Base-by-base conservation (phyloP, 768 basidiomycete species). In the Auricularia sp. region DNA sequence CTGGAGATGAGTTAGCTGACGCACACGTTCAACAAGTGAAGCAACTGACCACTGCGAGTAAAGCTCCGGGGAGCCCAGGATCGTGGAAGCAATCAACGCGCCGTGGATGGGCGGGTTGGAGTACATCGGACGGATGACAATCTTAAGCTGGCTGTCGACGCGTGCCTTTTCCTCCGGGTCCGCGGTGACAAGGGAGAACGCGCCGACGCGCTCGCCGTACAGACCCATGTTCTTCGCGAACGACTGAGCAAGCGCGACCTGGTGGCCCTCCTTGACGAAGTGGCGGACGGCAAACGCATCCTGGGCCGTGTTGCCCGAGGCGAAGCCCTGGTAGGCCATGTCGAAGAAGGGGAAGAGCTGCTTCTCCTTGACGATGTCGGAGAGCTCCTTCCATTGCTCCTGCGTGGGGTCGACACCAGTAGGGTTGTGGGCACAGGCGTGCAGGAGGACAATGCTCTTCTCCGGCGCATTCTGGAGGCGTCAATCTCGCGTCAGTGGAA, bases 181-280 rank as follows among this genome's bases (percentile, higher is more conserved):
- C 63, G 78, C 72, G 21, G 85, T 86, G 62, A 83, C 84, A 71
- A 99, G 74, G 18, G 95, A 96, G 80, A 99, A 94, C 3, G 91
- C 89, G n/a, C 97, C 97, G 65, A 93, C 92, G 70, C 97, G 94
- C 78, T 98, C 97, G 66, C 94, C 96, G 74, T 99, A 99, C 51
- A 99, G 84, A 62, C 97, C 97, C 87, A 98, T 96, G 81, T 98
- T 98, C 83, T 99, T 99, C 44, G 97, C 97, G 75, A 97, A 99
- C 43, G 91, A 94, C 75, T 99, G 97, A 68, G 90, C 83, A 33
- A 98, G 83, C 35, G 94, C 90, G 70, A 95, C 76, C 72, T 94
- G 88, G 78, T 97, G 94, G 29, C 93, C 91, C 74, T 93, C 80
- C 21, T 86, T 80, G 62, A 96, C 90, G 74, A 99, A 98, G 78